These are phyloP conservation scores for Exophiala dermatitidis DNA, from an alignment of 2,329 filamentous ascomycete species.

Conservation along the genomic window DNA sequence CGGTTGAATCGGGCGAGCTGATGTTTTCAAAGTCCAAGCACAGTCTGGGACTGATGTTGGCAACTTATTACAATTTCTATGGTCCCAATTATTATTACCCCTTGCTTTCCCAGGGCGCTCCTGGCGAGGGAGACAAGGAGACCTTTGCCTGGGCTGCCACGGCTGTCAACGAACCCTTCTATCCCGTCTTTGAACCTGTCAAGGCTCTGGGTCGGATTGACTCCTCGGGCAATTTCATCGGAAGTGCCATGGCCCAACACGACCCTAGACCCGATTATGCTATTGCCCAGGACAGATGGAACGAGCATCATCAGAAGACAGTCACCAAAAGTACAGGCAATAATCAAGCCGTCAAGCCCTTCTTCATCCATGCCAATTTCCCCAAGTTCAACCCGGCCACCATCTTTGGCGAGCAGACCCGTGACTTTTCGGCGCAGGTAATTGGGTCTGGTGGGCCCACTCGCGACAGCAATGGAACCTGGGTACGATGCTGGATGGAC, in stretches of 20 bases:
- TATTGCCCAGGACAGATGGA: not conserved
- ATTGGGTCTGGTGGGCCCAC: slow-evolving; percentile 24
- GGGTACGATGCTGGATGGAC: slow-evolving; percentile 30
- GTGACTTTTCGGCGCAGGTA: slow-evolving; percentile 27
- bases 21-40: slow-evolving; percentile 41
- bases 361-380: slow-evolving; percentile 38
- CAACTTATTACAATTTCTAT: slow-evolving; percentile 46
- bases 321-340: too few species aligned
- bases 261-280: slow-evolving; percentile 33
- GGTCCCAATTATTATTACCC: slow-evolving; percentile 42
- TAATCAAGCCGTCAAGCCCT: slow-evolving; percentile 28
- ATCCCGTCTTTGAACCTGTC: slow-evolving; percentile 36
- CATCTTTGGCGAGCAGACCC: slow-evolving; percentile 28
- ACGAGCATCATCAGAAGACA: too few species aligned
- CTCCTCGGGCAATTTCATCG: slow-evolving; percentile 26
- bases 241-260: slow-evolving; percentile 32
- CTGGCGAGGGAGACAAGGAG: slow-evolving; percentile 47
- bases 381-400: slow-evolving; percentile 38
- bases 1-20: slow-evolving; percentile 42
- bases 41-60: slow-evolving; percentile 38
- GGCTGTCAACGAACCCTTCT: slow-evolving; percentile 36
- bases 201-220: slow-evolving; percentile 19
- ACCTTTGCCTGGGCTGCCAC: slow-evolving; percentile 43
- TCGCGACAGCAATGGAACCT: slow-evolving; percentile 31
- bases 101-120: slow-evolving; percentile 41